Percentiles rank a stretch among this genome's conserved stretches.
Conservation (phyloP, 768 basidiomycete genomes). For the Cystofilobasidium bisporidii region DNA sequence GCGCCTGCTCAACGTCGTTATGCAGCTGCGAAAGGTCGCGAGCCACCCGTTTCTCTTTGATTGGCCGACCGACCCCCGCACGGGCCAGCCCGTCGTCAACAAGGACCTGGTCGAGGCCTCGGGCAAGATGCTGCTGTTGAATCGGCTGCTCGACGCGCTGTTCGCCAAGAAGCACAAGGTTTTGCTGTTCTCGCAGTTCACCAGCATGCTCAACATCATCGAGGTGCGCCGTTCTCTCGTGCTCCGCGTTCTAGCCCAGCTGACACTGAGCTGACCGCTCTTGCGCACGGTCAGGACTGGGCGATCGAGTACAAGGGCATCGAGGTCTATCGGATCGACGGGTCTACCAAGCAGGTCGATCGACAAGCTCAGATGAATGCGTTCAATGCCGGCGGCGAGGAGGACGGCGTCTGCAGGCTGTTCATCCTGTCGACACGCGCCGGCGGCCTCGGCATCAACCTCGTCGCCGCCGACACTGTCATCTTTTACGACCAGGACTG, state of each 20-base stretch:
- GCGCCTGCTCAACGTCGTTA: conserved; percentile 85
- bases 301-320: conserved; percentile 71
- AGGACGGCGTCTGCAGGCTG: conserved; percentile 43
- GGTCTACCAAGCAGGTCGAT: conserved; percentile 65
- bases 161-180: conserved; percentile 70
- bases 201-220: conserved; percentile 90
- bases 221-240: conserved; percentile 42
- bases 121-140: conserved; percentile 96
- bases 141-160: conserved; percentile 71
- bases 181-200: conserved; percentile 63
- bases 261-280: not conserved
- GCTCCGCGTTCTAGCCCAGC: no score
- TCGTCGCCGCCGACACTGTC: conserved; percentile 76
- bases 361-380: conserved; percentile 73
- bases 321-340: conserved; percentile 84
- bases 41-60: conserved; percentile 87
- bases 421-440: conserved; percentile 74
- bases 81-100: conserved; percentile 56
- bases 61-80: conserved; percentile 61
- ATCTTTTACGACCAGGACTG: conserved; percentile 93
- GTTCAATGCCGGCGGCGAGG: conserved; percentile 67
- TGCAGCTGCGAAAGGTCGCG: conserved; percentile 79
- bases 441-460: conserved; percentile 70
- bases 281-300: conserved; percentile 61
- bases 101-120: conserved; percentile 73